Evolutionary conservation across 2,329 filamentous ascomycete species (phyloP), one percentile per base, ranked within the genome.

Genomic region (Trichoderma sp.): DNA sequence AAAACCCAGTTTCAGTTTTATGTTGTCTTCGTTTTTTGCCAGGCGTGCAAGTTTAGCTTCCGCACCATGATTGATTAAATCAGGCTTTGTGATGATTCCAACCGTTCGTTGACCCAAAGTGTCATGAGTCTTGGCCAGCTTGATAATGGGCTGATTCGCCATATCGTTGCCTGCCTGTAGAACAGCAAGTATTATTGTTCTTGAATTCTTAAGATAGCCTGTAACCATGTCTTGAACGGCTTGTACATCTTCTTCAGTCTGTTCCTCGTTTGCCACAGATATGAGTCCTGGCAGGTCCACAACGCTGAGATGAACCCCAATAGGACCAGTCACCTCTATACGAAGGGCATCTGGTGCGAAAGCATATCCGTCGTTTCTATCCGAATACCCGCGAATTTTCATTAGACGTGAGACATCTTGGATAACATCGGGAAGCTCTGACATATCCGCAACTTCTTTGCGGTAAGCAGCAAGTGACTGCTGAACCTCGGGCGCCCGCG

Each of bases 221-320:
- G 19, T n/a, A 3, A 58, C 53, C 53, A 58, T 35, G 1, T 0
- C 5, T 2, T 27, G 53, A 3, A 66, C 53, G 1, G 53, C 52
- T 13, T 66, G 19, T 2, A 66, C 53, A 13, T 58, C 63, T 6
- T 49, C 63, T 2, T 66, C 53, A 0, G 63, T 56, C 19, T 65
- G 62, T 27, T 56, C 35, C 40, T 56, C 62, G 8, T 47, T 56
- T 4, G 62, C 2, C 11, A 31, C 37, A 3, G 35, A 65, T 43
- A 65, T 65, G 2, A 68, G 65, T 11, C 65, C 65, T 5, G 65
- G 56, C 24, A 68, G 24, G 27, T 68, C 67, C 2, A 68, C 59
- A 16, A 68, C 59, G 6, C 35, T 68, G 27, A 68, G 59, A 19
- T 68, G 35, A 14, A 62, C 14, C 11, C 59, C 57, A 37, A 43